Conservation (phyloP, 2,329 filamentous ascomycete species). For the Monosporascus sp. region DNA sequence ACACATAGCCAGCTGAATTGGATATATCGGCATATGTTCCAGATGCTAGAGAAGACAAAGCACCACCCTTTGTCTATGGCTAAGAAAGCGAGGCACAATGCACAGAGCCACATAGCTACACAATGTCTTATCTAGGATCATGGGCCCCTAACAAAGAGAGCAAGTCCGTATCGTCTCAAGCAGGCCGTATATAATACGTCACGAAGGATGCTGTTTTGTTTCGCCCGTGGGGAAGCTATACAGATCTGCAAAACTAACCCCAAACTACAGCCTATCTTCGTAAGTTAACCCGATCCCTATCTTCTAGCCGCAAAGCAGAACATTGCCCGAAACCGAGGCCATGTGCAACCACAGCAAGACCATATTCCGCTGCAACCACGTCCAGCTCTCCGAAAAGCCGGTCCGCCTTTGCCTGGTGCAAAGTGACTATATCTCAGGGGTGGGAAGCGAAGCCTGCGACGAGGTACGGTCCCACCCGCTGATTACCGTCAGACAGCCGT, state of each 20-base stretch:
- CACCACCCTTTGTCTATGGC: neutral
- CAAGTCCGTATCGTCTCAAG: neutral
- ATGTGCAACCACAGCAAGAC: constrained; percentile 25
- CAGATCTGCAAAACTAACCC: no score
- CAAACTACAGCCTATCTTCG: no score
- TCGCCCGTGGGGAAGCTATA: neutral
- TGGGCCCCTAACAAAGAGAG: neutral
- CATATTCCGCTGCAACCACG: constrained; percentile 23
- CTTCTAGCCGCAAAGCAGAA: no score
- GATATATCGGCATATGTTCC: neutral
- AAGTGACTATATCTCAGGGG: constrained; percentile 7
- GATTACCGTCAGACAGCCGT: constrained; percentile 11
- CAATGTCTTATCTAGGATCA: neutral
- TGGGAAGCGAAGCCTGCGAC: constrained; percentile 11
- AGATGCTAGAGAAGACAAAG: neutral
- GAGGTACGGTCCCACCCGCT: constrained; percentile 10
- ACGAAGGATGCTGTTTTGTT: neutral
- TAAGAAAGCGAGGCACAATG: neutral
- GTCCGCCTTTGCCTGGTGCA: constrained; percentile 12
- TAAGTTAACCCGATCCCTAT: no score
- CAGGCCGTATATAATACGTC: neutral
- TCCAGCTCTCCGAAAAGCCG: constrained; percentile 5
- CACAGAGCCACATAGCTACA: neutral
- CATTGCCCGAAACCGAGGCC: neutral
- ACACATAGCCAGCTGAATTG: neutral